Evolutionary conservation across 2,329 filamentous ascomycete genomes (phyloP).

Genomic region (Alternaria sp.): DNA sequence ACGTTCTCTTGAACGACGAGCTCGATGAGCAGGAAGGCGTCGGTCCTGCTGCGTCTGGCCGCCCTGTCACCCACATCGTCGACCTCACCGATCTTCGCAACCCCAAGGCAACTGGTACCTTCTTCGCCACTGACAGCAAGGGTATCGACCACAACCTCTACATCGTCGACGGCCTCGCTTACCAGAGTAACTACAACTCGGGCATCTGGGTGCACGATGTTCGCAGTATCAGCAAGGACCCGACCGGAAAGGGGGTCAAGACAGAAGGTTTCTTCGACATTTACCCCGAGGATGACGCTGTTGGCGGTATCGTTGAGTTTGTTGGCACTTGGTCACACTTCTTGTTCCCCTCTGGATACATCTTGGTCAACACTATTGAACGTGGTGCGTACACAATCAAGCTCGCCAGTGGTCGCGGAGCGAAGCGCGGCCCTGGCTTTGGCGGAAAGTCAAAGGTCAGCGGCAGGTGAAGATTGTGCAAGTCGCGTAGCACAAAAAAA

Average conservation of each 20-base stretch:
- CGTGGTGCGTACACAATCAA: slow-evolving; percentile 51
- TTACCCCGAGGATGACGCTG: slow-evolving; percentile 54
- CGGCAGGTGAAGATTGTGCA: slow-evolving; percentile 2
- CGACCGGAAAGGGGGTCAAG: slow-evolving; percentile 50
- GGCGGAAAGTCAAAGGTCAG: slow-evolving; percentile 30
- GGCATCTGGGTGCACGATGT: slow-evolving; percentile 54
- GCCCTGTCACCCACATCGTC: slow-evolving; percentile 48
- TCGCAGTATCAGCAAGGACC: slow-evolving; percentile 50
- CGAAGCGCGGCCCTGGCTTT: slow-evolving; percentile 30
- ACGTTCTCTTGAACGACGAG: slow-evolving; percentile 47
- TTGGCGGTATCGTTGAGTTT: slow-evolving; percentile 50
- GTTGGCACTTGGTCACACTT: slow-evolving; percentile 56
- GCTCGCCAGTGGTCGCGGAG: slow-evolving; percentile 35
- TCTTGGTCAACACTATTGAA: slow-evolving; percentile 52
- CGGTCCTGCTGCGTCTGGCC: slow-evolving; percentile 43
- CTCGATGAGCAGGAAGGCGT: slow-evolving; percentile 43
- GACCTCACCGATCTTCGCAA: slow-evolving; percentile 46
- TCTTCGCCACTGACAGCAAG: slow-evolving; percentile 51
- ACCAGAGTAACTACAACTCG: slow-evolving; percentile 55
- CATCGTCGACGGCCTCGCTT: slow-evolving; percentile 52
- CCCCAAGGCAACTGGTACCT: slow-evolving; percentile 52
- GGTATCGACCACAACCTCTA: slow-evolving; percentile 59
- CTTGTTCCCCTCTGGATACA: slow-evolving; percentile 47
- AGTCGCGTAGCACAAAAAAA: neutral
- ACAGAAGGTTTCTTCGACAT: slow-evolving; percentile 56